Conservation (phyloP, 2,329 filamentous ascomycete species). For the Ciborinia camelliae region DNA sequence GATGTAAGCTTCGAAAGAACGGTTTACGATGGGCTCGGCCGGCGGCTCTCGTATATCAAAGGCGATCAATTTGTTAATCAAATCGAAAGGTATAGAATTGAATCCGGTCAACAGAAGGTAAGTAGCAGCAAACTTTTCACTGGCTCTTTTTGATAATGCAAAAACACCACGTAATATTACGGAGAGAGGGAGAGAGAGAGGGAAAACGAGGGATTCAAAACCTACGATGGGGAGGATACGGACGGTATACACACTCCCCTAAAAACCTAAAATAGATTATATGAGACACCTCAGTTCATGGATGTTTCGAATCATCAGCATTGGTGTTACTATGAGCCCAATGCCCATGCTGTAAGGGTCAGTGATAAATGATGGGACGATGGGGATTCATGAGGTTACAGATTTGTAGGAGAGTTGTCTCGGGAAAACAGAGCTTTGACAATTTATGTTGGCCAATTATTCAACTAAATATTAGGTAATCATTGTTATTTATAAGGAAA, state of each 20-base stretch:
- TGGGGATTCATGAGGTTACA: conserved; percentile 10
- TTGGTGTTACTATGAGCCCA: neutral
- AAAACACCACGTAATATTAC: neutral
- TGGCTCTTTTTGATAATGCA: neutral
- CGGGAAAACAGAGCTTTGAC: conserved; percentile 13
- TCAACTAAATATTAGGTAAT: neutral
- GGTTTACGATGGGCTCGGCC: neutral
- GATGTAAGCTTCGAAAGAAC: neutral
- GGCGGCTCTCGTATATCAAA: neutral
- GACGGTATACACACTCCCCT: neutral
- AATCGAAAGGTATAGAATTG: neutral
- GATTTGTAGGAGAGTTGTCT: conserved; percentile 19
- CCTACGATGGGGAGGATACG: neutral
- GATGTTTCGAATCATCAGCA: conserved; percentile 13
- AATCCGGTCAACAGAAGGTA: conserved; percentile 9
- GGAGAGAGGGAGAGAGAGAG: neutral
- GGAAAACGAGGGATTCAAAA: neutral
- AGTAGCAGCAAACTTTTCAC: conserved; percentile 1
- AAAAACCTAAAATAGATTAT: neutral
- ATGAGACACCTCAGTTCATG: conserved; percentile 5
- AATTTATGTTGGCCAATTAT: neutral
- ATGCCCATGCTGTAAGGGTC: neutral
- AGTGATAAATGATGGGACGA: conserved; percentile 33
- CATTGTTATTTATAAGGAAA: neutral
- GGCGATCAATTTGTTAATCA: neutral